phyloP scores from a whole-genome alignment of 2,329 filamentous ascomycete genomes.

The Colletotrichum higginsianum region DNA sequence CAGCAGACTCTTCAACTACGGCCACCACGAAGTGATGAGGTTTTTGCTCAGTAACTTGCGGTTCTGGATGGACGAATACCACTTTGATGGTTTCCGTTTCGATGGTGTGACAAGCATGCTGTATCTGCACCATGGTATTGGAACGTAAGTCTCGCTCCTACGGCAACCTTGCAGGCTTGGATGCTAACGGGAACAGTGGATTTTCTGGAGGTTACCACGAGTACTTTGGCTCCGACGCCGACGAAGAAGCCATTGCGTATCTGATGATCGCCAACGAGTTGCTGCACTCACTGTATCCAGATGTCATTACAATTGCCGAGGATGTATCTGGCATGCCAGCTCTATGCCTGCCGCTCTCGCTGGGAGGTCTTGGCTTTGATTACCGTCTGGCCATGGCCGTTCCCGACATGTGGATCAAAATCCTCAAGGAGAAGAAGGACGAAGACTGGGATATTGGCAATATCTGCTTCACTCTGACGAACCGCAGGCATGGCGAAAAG shows the following conservation, averaged over 20 bases:
- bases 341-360: conserved; percentile 86
- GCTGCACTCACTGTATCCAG: conserved; percentile 90
- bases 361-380: conserved; percentile 96
- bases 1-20: conserved; percentile 97
- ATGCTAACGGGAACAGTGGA: conserved; percentile 70
- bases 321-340: conserved; percentile 99
- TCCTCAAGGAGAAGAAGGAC: conserved; percentile 93
- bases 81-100: conserved; percentile 97
- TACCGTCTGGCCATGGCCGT: conserved; percentile 98
- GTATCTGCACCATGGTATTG: conserved; percentile 95
- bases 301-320: conserved; percentile 92
- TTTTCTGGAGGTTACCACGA: conserved; percentile 99
- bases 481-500: conserved; percentile 95
- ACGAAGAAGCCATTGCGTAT: conserved; percentile 95
- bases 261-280: conserved; percentile 97
- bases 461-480: conserved; percentile 90
- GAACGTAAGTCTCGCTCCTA: conserved; percentile 76
- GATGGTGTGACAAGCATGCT: conserved; percentile 99
- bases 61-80: conserved; percentile 99
- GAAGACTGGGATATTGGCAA: conserved; percentile 91
- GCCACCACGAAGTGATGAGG: conserved; percentile 92
- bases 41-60: conserved; percentile 95
- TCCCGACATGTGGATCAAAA: conserved; percentile 99
- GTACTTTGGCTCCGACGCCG: conserved; percentile 91
- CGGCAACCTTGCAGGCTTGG: neutral